Conservation (phyloP, 805 yeast species). For the Cyberlindnera japonica region DNA sequence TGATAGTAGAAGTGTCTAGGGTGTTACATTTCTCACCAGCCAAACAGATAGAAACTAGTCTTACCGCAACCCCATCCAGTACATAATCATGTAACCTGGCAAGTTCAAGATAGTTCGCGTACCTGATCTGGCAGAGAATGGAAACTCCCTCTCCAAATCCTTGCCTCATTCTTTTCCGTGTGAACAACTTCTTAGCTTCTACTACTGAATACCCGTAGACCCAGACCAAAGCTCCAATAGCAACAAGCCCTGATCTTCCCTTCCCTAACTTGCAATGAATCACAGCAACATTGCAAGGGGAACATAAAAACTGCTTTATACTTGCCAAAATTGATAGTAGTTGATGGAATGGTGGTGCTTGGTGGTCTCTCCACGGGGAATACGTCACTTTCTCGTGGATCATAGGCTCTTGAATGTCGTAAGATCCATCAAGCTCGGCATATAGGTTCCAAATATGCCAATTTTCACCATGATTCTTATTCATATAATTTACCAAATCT, state of each 20-base stretch:
- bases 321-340: slow-evolving; percentile 42
- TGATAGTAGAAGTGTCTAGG: background rate
- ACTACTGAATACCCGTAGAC: slow-evolving; percentile 34
- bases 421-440: slow-evolving; percentile 46
- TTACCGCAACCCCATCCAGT: background rate
- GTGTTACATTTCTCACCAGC: background rate
- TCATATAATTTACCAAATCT: slow-evolving; percentile 48
- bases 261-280: slow-evolving; percentile 90
- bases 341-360: slow-evolving; percentile 61
- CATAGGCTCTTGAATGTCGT: slow-evolving; percentile 25
- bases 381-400: slow-evolving; percentile 11
- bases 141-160: slow-evolving; percentile 66
- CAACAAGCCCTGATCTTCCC: slow-evolving; percentile 82
- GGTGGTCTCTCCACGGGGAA: slow-evolving; percentile 72
- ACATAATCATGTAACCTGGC: background rate
- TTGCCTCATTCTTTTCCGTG: slow-evolving; percentile 50
- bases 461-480: slow-evolving; percentile 41
- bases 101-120: slow-evolving; percentile 47
- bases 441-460: slow-evolving; percentile 80
- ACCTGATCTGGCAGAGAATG: slow-evolving; percentile 65
- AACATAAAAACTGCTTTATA: slow-evolving; percentile 42
- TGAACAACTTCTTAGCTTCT: slow-evolving; percentile 51
- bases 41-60: background rate
- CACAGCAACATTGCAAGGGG: slow-evolving; percentile 48
- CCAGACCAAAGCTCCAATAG: slow-evolving; percentile 66